Evolutionary conservation across 257 asterid genomes (phyloP).

Genomic region (Nicotiana benthamiana): DNA sequence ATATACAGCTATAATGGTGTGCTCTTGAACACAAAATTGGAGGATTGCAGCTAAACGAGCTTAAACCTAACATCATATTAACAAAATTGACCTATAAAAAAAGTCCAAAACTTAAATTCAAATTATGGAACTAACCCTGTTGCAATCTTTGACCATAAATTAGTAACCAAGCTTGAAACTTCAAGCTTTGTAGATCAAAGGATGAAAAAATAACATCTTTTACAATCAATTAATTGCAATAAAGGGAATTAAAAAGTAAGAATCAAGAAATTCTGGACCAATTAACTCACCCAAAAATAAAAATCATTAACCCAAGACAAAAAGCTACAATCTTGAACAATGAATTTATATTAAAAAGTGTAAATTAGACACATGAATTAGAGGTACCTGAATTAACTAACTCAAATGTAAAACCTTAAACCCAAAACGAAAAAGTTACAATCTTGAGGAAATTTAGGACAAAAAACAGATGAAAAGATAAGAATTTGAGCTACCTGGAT

Average conservation of each 20-base stretch:
- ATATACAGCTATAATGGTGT: not conserved
- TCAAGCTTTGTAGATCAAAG: not conserved
- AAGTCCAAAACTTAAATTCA: not conserved
- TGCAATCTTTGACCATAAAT: not conserved
- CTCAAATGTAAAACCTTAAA: not conserved
- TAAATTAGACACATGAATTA: not conserved
- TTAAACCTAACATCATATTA: not conserved
- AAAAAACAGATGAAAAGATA: not conserved
- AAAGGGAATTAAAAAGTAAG: not conserved
- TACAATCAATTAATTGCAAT: not conserved
- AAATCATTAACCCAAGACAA: not conserved
- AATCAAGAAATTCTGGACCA: not conserved
- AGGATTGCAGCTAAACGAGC: not conserved
- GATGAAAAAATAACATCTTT: not conserved
- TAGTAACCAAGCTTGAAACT: not conserved
- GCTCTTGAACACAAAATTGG: not conserved
- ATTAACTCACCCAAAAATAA: not conserved
- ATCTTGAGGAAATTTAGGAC: not conserved
- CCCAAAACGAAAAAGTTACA: not conserved
- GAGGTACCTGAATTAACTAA: not conserved
- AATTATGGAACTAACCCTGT: not conserved
- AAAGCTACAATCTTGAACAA: not conserved
- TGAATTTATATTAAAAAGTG: not conserved
- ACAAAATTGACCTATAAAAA: not conserved
- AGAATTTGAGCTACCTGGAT: conserved; percentile 5